phyloP scores from a whole-genome alignment of 2,329 filamentous ascomycete species.

The Aspergillus sp. region DNA sequence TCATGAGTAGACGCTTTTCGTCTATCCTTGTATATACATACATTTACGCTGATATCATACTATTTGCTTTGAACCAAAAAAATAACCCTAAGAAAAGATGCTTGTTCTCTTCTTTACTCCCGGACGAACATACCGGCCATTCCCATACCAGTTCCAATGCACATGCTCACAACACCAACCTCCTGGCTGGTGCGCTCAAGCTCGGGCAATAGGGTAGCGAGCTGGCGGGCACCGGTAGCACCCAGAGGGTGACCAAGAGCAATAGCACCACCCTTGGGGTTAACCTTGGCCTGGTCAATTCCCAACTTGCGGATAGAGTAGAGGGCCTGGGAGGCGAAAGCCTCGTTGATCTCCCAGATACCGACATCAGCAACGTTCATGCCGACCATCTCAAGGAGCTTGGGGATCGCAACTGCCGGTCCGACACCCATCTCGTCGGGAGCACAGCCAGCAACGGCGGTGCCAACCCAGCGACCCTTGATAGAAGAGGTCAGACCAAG shows the following conservation, averaged over 20 bases:
- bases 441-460: constrained; percentile 69
- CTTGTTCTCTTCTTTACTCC: constrained; percentile 42
- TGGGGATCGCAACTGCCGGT: constrained; percentile 79
- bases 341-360: constrained; percentile 93
- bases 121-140: constrained; percentile 65
- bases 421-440: constrained; percentile 96
- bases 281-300: constrained; percentile 65
- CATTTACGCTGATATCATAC: constrained; percentile 14
- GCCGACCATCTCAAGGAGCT: constrained; percentile 66
- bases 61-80: constrained; percentile 3
- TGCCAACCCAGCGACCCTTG: constrained; percentile 77
- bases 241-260: constrained; percentile 90
- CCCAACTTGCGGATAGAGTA: constrained; percentile 64
- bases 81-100: background rate
- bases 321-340: constrained; percentile 59
- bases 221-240: constrained; percentile 78
- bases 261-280: constrained; percentile 89
- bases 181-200: constrained; percentile 63
- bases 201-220: constrained; percentile 68
- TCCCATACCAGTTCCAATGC: constrained; percentile 76
- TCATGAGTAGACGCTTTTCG: background rate
- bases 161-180: constrained; percentile 87
- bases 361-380: constrained; percentile 66
- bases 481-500: constrained; percentile 66
- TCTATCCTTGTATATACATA: constrained; percentile 10